Conservation (phyloP, 164 flowering plant species). For the Vitis cinerea region DNA sequence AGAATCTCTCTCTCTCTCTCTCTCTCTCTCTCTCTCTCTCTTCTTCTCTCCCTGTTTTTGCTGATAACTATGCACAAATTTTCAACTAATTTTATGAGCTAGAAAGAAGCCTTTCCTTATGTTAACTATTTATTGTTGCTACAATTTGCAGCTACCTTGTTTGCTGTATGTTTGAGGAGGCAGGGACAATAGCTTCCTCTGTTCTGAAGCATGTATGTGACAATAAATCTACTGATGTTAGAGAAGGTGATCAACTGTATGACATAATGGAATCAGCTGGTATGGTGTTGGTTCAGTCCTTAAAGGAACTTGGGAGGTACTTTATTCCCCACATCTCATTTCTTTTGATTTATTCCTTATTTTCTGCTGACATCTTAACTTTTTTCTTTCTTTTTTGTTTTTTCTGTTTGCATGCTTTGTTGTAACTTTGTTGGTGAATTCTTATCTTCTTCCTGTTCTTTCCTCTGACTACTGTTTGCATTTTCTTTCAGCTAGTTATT, state of each 20-base stretch:
- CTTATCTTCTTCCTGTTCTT: background rate
- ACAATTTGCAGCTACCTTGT: slow-evolving; percentile 62
- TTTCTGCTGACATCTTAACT: background rate
- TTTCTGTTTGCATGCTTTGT: background rate
- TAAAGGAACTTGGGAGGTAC: slow-evolving; percentile 68
- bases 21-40: no score
- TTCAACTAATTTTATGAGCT: no score
- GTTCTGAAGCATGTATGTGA: slow-evolving; percentile 35
- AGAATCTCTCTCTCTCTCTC: no score
- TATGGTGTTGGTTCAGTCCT: slow-evolving; percentile 81
- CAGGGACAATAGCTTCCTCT: slow-evolving; percentile 49
- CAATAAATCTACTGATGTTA: background rate
- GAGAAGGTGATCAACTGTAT: slow-evolving; percentile 24
- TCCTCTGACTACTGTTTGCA: background rate
- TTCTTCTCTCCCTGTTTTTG: no score
- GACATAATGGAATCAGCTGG: slow-evolving; percentile 87
- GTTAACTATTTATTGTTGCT: no score
- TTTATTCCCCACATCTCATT: background rate
- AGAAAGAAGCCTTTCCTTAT: no score
- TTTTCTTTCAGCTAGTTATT: background rate
- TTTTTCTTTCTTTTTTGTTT: background rate
- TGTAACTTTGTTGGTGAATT: background rate
- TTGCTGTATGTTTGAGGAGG: slow-evolving; percentile 71
- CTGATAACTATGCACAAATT: no score
- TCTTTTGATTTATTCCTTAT: background rate